Conservation (phyloP, 306 rosid species). For the Quercus alba region DNA sequence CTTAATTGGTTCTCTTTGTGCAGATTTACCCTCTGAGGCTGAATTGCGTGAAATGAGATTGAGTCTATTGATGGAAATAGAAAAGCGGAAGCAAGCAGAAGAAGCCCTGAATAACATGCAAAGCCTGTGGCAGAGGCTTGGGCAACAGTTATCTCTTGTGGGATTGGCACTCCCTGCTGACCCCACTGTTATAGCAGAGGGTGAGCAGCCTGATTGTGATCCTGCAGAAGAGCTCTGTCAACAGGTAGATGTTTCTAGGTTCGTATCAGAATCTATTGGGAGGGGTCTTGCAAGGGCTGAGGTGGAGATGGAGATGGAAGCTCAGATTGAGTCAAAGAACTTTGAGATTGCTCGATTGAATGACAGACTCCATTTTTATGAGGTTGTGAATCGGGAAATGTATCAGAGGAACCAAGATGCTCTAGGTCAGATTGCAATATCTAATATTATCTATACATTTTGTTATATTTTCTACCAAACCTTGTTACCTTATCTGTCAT, state of each 20-base stretch:
- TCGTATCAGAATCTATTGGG: constrained; percentile 75
- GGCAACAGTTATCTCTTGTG: constrained; percentile 52
- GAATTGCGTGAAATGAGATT: constrained; percentile 71
- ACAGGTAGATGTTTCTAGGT: constrained; percentile 78
- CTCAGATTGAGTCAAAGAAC: constrained; percentile 71
- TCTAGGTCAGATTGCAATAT: constrained; percentile 56
- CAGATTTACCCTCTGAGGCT: constrained; percentile 75
- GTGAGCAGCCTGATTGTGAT: constrained; percentile 47
- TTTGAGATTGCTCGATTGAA: constrained; percentile 85
- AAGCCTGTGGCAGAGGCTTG: constrained; percentile 71
- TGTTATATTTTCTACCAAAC: background rate
- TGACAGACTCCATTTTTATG: constrained; percentile 83
- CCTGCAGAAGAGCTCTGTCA: constrained; percentile 63
- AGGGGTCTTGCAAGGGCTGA: constrained; percentile 83
- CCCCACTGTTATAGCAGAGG: constrained; percentile 34
- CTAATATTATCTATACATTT: background rate
- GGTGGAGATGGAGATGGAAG: constrained; percentile 76
- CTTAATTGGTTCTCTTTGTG: constrained; percentile 24
- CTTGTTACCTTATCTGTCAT: background rate
- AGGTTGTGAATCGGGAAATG: constrained; percentile 97
- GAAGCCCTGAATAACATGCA: constrained; percentile 57
- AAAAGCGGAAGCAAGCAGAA: constrained; percentile 86
- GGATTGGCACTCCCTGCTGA: constrained; percentile 72
- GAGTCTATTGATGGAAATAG: constrained; percentile 72
- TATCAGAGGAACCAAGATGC: constrained; percentile 97